A percentile compares a stretch with the other conserved stretches of the same genome.
Conservation (phyloP, 352 stramenopile genomes). For the Globisporangium splendens region DNA sequence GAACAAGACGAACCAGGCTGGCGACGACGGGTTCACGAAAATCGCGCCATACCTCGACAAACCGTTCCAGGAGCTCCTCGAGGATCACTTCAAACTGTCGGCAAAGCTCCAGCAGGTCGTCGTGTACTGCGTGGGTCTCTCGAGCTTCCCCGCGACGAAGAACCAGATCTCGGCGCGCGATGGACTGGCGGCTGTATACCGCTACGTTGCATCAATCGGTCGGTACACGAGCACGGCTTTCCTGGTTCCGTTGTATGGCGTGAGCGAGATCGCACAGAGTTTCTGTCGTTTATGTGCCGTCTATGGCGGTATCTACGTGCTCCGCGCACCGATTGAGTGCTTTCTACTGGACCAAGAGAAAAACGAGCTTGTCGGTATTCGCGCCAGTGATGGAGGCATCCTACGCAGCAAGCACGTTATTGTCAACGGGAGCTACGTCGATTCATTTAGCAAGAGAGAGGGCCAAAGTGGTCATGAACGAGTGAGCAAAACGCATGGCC, state of each 20-base stretch:
- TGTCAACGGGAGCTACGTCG: conserved; percentile 49
- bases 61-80: conserved; percentile 70
- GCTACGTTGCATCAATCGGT: conserved; percentile 74
- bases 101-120: conserved; percentile 77
- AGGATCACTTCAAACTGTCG: conserved; percentile 72
- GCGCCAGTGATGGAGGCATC: conserved; percentile 34
- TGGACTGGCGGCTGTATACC: conserved; percentile 51
- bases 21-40: conserved; percentile 9
- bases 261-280: conserved; percentile 84
- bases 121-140: conserved; percentile 82
- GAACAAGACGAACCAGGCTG: conserved; percentile 72
- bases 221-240: conserved; percentile 86
- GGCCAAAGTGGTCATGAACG: not conserved
- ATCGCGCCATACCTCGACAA: conserved; percentile 41
- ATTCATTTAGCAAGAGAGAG: conserved; percentile 16
- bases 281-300: conserved; percentile 86
- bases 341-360: conserved; percentile 46
- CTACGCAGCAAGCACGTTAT: conserved; percentile 52
- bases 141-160: conserved; percentile 44
- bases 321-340: conserved; percentile 56
- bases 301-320: conserved; percentile 85
- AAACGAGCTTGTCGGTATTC: conserved; percentile 35
- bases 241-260: conserved; percentile 76
- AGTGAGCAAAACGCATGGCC: conserved; percentile 19
- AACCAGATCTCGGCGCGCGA: conserved; percentile 50